Evolutionary conservation across 306 rosid genomes (phyloP).

Genomic region (Quercus robur): DNA sequence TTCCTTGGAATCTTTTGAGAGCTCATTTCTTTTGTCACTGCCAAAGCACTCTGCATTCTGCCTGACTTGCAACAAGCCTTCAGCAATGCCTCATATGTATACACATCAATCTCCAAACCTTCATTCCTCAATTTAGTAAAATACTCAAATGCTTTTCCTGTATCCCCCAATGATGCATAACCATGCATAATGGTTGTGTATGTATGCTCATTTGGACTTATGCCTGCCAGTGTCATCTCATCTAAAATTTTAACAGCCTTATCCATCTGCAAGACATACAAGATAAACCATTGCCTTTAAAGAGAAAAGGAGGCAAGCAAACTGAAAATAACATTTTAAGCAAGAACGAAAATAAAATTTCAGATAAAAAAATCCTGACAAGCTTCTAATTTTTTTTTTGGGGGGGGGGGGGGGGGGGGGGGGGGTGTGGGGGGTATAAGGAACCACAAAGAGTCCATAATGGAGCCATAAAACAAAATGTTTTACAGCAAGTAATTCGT

Average conservation of each 20-base stretch:
- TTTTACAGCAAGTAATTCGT: too few relatives aligned
- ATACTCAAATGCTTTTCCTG: slow-evolving; percentile 83
- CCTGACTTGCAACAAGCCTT: slow-evolving; percentile 99
- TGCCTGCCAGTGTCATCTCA: slow-evolving; percentile 81
- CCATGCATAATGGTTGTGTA: slow-evolving; percentile 95
- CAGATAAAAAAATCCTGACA: neutral
- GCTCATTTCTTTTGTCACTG: slow-evolving; percentile 91
- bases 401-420: too few relatives aligned
- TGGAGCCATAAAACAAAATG: neutral
- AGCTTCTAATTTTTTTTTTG: neutral
- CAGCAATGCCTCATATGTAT: slow-evolving; percentile 85
- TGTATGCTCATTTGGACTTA: slow-evolving; percentile 79
- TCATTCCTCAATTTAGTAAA: slow-evolving; percentile 71
- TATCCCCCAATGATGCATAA: slow-evolving; percentile 89
- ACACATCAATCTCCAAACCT: slow-evolving; percentile 82
- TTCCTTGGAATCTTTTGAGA: slow-evolving; percentile 77
- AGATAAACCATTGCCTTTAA: neutral
- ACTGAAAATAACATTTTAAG: neutral
- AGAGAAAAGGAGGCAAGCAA: slow-evolving; percentile 8
- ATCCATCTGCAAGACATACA: slow-evolving; percentile 63
- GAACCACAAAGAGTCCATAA: neutral
- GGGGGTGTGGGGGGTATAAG: fast-evolving
- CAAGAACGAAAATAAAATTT: neutral
- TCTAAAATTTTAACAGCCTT: slow-evolving; percentile 80
- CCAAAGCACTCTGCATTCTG: slow-evolving; percentile 96